These are phyloP conservation scores for Verticillium albo-atrum DNA, from an alignment of 2,329 filamentous ascomycete species.

Conservation along the genomic window DNA sequence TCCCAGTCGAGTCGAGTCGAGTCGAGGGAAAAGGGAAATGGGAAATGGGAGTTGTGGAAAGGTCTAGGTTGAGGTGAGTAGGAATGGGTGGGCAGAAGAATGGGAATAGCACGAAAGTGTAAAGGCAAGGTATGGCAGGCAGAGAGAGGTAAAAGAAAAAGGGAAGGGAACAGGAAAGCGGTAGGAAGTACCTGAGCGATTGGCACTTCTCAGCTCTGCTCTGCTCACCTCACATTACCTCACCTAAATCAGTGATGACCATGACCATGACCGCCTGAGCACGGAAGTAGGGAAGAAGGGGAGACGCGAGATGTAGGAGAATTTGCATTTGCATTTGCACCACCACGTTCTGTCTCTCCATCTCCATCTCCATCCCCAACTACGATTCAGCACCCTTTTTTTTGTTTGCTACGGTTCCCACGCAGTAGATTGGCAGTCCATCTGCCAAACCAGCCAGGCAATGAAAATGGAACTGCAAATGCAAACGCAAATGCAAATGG, in stretches of 20 bases:
- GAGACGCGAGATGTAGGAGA: neutral
- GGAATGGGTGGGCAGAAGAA: neutral
- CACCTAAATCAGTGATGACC: neutral
- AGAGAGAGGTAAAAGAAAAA: conserved; percentile 3
- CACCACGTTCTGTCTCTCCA: neutral
- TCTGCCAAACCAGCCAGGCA: neutral
- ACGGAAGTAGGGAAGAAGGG: neutral
- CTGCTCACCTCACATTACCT: neutral
- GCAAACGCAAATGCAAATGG: neutral
- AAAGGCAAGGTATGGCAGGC: conserved; percentile 5
- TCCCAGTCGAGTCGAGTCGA: neutral
- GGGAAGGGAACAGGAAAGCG: conserved; percentile 2
- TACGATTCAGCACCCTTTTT: too few species aligned
- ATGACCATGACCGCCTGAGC: neutral
- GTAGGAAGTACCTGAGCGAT: neutral
- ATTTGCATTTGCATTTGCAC: neutral
- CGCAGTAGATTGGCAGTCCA: conserved; percentile 1
- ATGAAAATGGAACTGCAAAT: neutral
- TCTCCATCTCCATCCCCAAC: neutral
- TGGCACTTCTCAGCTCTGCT: neutral
- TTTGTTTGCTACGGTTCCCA: too few species aligned
- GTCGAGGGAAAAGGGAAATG: neutral
- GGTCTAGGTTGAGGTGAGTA: neutral
- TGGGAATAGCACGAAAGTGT: neutral
- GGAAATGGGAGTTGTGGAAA: neutral